Evolutionary conservation across 768 basidiomycete genomes (phyloP).

Genomic region (Auricularia heimuer): DNA sequence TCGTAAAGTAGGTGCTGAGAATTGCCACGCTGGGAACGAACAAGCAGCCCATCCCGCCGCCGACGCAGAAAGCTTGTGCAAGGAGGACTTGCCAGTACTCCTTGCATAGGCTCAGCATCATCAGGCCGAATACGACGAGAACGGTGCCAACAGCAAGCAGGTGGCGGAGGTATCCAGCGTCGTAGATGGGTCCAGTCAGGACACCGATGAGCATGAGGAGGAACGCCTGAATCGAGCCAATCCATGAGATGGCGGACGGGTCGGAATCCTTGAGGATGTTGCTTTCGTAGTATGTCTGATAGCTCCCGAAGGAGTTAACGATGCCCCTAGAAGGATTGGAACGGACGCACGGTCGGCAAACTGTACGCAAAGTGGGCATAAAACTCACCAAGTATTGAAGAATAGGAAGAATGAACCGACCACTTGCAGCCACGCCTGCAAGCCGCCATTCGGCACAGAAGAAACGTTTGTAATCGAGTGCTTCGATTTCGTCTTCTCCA

Average conservation of each 20-base stretch:
- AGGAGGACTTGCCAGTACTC: slow-evolving; percentile 1
- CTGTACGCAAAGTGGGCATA: too few species aligned
- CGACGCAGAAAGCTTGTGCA: background rate
- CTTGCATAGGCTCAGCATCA: background rate
- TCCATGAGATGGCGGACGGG: slow-evolving; percentile 8
- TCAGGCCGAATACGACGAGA: slow-evolving; percentile 5
- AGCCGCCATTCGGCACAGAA: background rate
- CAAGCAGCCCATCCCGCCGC: background rate
- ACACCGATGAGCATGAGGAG: slow-evolving; percentile 5
- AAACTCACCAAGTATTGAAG: background rate
- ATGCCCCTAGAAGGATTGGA: background rate
- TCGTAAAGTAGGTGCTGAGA: background rate
- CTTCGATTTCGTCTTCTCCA: too few species aligned
- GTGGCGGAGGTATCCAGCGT: slow-evolving; percentile 7
- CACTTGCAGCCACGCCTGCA: background rate
- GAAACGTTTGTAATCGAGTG: too few species aligned
- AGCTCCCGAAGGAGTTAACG: background rate
- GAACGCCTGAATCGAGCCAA: slow-evolving; percentile 9
- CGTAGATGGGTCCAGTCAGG: slow-evolving; percentile 8
- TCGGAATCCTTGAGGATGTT: background rate
- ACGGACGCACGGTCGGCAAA: too few species aligned
- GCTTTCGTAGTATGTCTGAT: background rate
- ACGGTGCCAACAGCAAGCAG: slow-evolving; percentile 1
- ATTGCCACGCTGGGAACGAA: background rate
- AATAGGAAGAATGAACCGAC: background rate